Conservation (phyloP, 257 asterid genomes). For the Avicennia marina region DNA sequence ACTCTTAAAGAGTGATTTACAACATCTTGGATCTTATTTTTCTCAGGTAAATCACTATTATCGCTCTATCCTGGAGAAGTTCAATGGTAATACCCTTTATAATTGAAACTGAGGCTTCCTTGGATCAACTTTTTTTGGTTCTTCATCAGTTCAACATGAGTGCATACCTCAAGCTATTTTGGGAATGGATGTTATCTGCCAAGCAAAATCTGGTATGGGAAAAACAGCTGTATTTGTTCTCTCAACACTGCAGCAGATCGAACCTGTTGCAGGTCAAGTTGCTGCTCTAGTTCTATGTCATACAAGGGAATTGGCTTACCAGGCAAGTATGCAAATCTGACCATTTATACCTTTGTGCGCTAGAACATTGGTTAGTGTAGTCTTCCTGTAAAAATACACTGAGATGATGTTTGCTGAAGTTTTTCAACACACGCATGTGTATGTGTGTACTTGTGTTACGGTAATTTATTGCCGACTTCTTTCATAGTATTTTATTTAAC, state of each 20-base stretch:
- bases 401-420: no score
- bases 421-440: no score
- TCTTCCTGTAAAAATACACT: not conserved
- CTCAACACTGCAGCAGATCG: slow-evolving; percentile 87
- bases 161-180: slow-evolving; percentile 94
- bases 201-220: slow-evolving; percentile 98
- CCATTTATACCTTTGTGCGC: not conserved
- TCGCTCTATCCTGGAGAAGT: slow-evolving; percentile 67
- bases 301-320: slow-evolving; percentile 88
- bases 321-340: slow-evolving; percentile 32
- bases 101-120: slow-evolving; percentile 78
- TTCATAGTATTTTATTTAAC: slow-evolving; percentile 1
- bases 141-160: slow-evolving; percentile 94
- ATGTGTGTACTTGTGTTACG: no score
- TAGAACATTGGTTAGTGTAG: not conserved
- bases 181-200: slow-evolving; percentile 97
- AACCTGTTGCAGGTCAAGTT: slow-evolving; percentile 86
- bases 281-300: slow-evolving; percentile 82
- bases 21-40: not conserved
- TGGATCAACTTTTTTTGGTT: slow-evolving; percentile 75
- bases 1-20: slow-evolving; percentile 7
- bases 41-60: slow-evolving; percentile 73
- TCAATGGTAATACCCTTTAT: slow-evolving; percentile 67
- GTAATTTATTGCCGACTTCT: not conserved
- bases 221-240: slow-evolving; percentile 92